A percentile compares a stretch with the other conserved stretches of the same genome.
phyloP scores from a whole-genome alignment of 441 rosid genomes.

The Gossypium lobatum region DNA sequence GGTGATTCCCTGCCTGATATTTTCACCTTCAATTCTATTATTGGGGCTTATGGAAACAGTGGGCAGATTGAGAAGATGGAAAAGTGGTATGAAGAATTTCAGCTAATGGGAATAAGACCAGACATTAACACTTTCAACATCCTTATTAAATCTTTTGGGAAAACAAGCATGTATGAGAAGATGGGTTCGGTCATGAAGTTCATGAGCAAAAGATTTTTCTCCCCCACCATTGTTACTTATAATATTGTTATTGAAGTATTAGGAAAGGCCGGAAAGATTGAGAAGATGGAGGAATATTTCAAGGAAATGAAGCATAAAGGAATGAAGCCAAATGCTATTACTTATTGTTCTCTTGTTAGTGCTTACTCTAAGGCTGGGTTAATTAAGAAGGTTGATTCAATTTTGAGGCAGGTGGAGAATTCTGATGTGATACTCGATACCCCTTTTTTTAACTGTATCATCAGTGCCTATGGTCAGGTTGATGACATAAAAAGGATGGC shows the following conservation, averaged over 20 bases:
- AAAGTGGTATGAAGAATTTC: slow-evolving; percentile 63
- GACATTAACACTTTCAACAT: slow-evolving; percentile 64
- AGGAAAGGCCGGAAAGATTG: slow-evolving; percentile 57
- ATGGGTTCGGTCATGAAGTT: slow-evolving; percentile 54
- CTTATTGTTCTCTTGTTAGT: slow-evolving; percentile 68
- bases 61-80: slow-evolving; percentile 59
- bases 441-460: slow-evolving; percentile 66
- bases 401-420: slow-evolving; percentile 69
- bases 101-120: slow-evolving; percentile 62
- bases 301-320: slow-evolving; percentile 68
- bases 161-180: slow-evolving; percentile 51
- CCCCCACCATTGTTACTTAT: slow-evolving; percentile 46
- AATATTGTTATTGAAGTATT: slow-evolving; percentile 57
- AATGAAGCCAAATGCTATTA: slow-evolving; percentile 68
- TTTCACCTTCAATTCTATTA: slow-evolving; percentile 62
- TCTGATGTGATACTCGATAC: slow-evolving; percentile 73
- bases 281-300: slow-evolving; percentile 60
- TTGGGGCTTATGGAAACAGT: slow-evolving; percentile 59
- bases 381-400: slow-evolving; percentile 52
- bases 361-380: slow-evolving; percentile 58
- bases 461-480: slow-evolving; percentile 64
- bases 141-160: slow-evolving; percentile 63
- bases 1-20: slow-evolving; percentile 56
- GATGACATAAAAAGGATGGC: slow-evolving; percentile 67
- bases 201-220: slow-evolving; percentile 63